Conservation (phyloP, 306 rosid species). For the Vigna angularis region DNA sequence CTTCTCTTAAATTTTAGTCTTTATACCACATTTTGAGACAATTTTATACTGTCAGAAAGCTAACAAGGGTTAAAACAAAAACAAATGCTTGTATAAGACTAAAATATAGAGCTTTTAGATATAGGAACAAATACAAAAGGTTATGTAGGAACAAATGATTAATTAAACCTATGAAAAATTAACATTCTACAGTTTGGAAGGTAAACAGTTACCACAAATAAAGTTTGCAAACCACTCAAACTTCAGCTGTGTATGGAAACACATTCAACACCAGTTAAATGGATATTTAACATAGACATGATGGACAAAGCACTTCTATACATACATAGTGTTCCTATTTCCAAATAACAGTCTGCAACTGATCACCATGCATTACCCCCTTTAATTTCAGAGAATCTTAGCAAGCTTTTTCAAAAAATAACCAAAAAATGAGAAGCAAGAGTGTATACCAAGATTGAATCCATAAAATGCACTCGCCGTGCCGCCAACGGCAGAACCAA, state of each 20-base stretch:
- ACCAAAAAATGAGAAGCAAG: neutral
- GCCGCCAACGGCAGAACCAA: constrained; percentile 86
- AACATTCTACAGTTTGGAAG: neutral
- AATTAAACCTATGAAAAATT: neutral
- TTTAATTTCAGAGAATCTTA: neutral
- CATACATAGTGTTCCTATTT: neutral
- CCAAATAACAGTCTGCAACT: neutral
- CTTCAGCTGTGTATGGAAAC: no score
- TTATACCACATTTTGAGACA: no score
- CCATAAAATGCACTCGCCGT: constrained; percentile 82
- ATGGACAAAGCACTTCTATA: neutral
- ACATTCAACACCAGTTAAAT: no score
- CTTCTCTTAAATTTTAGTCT: no score
- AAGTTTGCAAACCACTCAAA: no score
- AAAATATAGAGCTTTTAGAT: no score
- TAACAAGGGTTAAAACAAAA: no score
- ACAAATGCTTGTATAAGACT: no score
- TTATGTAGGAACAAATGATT: no score
- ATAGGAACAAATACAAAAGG: no score
- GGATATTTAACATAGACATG: neutral
- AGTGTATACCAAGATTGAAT: constrained; percentile 67
- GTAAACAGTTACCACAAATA: neutral
- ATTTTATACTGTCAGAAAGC: no score
- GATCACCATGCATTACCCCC: neutral
- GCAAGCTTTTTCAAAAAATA: neutral